Base-by-base conservation (phyloP, 2,329 filamentous ascomycete species). In the Capronia epimyces region DNA sequence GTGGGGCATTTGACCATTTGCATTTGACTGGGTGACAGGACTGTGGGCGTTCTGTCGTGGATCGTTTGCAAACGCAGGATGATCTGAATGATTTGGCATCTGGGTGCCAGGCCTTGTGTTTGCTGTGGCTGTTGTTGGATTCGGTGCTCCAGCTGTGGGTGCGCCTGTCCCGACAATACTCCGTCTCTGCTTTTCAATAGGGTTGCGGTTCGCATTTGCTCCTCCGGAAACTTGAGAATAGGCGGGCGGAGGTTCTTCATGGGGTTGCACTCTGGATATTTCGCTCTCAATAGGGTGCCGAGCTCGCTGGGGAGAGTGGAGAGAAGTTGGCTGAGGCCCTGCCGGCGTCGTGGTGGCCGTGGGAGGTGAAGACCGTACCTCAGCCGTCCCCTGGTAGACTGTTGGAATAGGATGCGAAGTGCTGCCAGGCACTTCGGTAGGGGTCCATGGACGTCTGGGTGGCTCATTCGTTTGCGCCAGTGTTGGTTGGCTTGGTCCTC, bases 31-130 rank as follows among this genome's bases (percentile, higher is more conserved):
- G 52, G 44, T 61, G 64, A 47, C 56, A 48, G 44, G 52, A 51
- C 46, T 55, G 36, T 59, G 61, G 43, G 64, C 62, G 31, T 70
- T 67, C 50, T 72, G 78, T 52, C 81, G 80, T 31, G 78, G 77
- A 60, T 95, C 89, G 62, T 95, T 95, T 43, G 90, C 89, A 71
- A 95, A 95, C 1, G 91, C 91, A 31, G 90, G 90, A 69, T 96
- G 90, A 16, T 82, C 81, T 61, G 70, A 68, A 22, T 68, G 63
- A 36, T 73, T 70, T 21, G 66, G 64, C 36, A 55, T 63, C 62
- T 49, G 59, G 58, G 46, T 63, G 63, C 51, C 66, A 48, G 48
- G 60, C 34, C 40, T 32, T 41, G 52, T n/a, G 31, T 52, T 52
- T 37, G 56, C 16, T 34, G 57, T 27, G 51, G 58, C 42, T 36